Evolutionary conservation across 2,329 filamentous ascomycete species (phyloP).

Genomic region (Xylariaceae sp.): DNA sequence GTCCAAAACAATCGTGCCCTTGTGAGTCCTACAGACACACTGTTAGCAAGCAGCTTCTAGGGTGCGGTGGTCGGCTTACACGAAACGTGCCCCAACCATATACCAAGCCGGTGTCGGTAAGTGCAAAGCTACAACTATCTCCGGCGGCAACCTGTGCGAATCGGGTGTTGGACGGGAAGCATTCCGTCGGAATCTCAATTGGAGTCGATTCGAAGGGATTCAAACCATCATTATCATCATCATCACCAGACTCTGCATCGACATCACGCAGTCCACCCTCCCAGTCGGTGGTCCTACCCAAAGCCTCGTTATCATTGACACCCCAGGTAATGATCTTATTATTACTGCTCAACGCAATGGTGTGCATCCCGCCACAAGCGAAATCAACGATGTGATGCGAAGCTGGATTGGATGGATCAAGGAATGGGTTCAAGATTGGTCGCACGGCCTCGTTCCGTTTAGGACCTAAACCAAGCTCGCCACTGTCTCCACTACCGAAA

Average conservation of each 20-base stretch:
- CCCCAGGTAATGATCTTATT: constrained; percentile 62
- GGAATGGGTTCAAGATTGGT: constrained; percentile 16
- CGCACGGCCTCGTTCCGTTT: constrained; percentile 16
- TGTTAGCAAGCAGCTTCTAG: not conserved
- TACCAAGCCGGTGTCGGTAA: constrained; percentile 58
- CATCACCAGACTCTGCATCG: constrained; percentile 14
- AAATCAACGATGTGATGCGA: constrained; percentile 10
- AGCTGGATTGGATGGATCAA: constrained; percentile 10
- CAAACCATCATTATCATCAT: constrained; percentile 39
- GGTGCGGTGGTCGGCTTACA: constrained; percentile 36
- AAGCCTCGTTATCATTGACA: constrained; percentile 59
- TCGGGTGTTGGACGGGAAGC: constrained; percentile 50
- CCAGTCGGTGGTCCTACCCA: constrained; percentile 10
- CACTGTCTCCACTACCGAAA: constrained; percentile 44
- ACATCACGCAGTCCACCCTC: constrained; percentile 5
- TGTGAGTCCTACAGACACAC: not conserved
- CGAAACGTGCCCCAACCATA: constrained; percentile 66
- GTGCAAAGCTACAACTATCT: constrained; percentile 58
- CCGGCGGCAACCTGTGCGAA: constrained; percentile 57
- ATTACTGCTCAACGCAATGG: constrained; percentile 55
- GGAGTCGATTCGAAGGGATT: constrained; percentile 60
- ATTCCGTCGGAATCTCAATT: constrained; percentile 45
- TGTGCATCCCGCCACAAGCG: constrained; percentile 61
- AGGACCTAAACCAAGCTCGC: constrained; percentile 32
- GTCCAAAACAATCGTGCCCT: constrained; percentile 1